A percentile compares a stretch with the other conserved stretches of the same genome.
These are phyloP conservation scores for Aspergillus aculeatus DNA, from an alignment of 2,329 filamentous ascomycete genomes.

Conservation along the genomic window DNA sequence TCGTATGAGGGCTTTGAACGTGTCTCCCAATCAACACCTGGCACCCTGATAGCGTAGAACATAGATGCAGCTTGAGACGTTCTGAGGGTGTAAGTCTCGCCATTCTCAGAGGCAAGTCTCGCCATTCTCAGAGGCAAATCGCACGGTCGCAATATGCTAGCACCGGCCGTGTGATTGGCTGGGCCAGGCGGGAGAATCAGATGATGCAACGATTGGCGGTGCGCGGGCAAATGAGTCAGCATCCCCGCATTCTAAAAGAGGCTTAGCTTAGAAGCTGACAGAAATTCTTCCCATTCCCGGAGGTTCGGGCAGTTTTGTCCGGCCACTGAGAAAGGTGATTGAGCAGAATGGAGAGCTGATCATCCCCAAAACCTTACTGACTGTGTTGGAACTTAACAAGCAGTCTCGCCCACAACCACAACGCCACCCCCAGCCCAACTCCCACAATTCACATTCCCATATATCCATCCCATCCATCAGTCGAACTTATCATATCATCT, in stretches of 20 bases:
- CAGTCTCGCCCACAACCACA: conserved; percentile 2
- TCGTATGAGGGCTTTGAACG: background rate
- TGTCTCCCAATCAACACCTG: background rate
- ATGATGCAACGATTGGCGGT: conserved; percentile 7
- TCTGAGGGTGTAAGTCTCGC: background rate
- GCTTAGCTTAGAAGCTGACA: conserved; percentile 23
- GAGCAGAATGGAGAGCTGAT: conserved; percentile 16
- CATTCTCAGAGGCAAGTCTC: background rate
- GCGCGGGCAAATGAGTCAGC: background rate
- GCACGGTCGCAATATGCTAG: background rate
- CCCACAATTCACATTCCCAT: conserved; percentile 2
- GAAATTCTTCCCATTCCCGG: conserved; percentile 17
- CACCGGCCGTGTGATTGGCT: conserved; percentile 3
- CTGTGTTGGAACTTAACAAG: conserved; percentile 4
- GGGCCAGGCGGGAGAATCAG: background rate
- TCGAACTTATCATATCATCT: too few relatives aligned
- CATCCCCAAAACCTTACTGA: background rate
- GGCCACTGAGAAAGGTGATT: conserved; percentile 17
- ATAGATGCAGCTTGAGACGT: background rate
- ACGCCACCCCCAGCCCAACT: conserved; percentile 8
- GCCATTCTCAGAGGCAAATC: background rate
- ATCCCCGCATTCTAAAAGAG: conserved; percentile 23
- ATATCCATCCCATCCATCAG: background rate
- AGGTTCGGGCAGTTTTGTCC: conserved; percentile 16
- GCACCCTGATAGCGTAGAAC: background rate